These are phyloP conservation scores for Colletotrichum sojae DNA, from an alignment of 2,329 filamentous ascomycete species.

Conservation along the genomic window DNA sequence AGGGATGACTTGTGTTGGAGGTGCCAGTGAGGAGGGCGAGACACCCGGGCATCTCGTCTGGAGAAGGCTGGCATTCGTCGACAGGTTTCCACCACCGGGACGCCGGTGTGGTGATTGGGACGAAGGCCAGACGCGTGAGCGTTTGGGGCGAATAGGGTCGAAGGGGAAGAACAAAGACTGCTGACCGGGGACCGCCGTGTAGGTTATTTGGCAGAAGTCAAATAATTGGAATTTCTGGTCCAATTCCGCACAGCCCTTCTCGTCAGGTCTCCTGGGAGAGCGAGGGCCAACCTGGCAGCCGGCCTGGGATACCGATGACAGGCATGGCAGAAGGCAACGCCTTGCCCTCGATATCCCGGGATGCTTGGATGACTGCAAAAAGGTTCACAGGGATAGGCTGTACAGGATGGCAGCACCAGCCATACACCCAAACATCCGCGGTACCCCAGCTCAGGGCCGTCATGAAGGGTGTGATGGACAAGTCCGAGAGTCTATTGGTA, in stretches of 20 bases:
- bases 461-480: not conserved
- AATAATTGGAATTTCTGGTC: constrained; percentile 28
- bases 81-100: not conserved
- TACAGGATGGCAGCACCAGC: no score
- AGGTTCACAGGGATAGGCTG: not conserved
- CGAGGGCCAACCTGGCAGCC: constrained; percentile 9
- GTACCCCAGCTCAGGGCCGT: not conserved
- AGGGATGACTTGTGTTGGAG: not conserved
- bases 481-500: not conserved
- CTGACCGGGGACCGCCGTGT: constrained; percentile 13
- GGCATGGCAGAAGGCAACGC: constrained; percentile 10
- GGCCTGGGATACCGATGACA: constrained; percentile 4
- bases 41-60: constrained; percentile 22
- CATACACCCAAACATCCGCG: not conserved
- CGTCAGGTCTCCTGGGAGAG: not conserved
- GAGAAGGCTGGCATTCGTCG: constrained; percentile 21
- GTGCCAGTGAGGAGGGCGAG: not conserved
- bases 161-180: not conserved
- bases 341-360: not conserved
- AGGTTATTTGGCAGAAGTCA: constrained; percentile 28
- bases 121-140: constrained; percentile 21
- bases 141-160: constrained; percentile 36
- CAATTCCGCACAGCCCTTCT: constrained; percentile 13
- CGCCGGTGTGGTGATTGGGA: constrained; percentile 1
- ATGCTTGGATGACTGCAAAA: not conserved